Conservation (phyloP, 495 filamentous ascomycete species). For the Penicillium salamii region DNA sequence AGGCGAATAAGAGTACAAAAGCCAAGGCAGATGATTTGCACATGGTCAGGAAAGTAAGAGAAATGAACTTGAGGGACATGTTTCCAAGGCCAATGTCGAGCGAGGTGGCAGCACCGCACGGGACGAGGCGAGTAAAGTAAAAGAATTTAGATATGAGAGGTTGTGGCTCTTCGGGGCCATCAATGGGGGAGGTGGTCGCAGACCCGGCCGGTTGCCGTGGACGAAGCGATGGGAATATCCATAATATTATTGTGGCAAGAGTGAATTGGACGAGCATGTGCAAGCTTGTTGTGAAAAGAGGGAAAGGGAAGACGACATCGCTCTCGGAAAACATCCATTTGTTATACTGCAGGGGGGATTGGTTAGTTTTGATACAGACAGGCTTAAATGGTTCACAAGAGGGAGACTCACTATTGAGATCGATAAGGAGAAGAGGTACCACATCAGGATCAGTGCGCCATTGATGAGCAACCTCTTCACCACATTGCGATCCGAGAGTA, state of each 20-base stretch:
- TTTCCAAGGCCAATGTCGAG: constrained; percentile 97
- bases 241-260: constrained; percentile 76
- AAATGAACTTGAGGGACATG: constrained; percentile 91
- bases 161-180: constrained; percentile 47
- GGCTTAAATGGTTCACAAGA: not conserved
- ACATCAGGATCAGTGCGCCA: constrained; percentile 71
- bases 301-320: constrained; percentile 86
- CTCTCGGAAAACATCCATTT: constrained; percentile 98
- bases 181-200: constrained; percentile 48
- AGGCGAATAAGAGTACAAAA: constrained; percentile 94
- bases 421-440: constrained; percentile 92
- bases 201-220: constrained; percentile 54
- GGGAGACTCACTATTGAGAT: constrained; percentile 79
- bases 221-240: constrained; percentile 77
- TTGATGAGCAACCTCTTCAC: constrained; percentile 68
- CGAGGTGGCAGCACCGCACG: constrained; percentile 89
- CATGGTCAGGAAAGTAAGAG: constrained; percentile 98
- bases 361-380: not conserved
- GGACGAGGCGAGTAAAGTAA: constrained; percentile 88
- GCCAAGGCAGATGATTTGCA: constrained; percentile 96
- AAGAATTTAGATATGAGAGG: constrained; percentile 85
- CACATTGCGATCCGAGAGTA: constrained; percentile 62
- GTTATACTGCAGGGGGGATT: constrained; percentile 68
- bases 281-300: constrained; percentile 89
- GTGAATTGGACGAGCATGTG: constrained; percentile 97